phyloP scores from a whole-genome alignment of 164 flowering plant species.

The Buxus sempervirens region DNA sequence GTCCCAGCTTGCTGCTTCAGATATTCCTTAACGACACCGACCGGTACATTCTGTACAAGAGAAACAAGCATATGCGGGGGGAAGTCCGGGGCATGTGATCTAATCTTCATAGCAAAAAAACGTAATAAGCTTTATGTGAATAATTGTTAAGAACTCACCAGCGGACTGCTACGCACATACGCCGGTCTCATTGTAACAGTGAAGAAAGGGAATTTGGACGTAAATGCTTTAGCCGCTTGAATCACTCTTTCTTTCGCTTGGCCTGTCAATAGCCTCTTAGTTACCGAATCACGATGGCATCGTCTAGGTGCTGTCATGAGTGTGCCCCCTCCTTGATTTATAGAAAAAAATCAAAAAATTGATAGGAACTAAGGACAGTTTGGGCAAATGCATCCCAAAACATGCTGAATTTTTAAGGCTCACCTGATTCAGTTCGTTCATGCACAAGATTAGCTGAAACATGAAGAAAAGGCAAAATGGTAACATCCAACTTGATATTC shows the following conservation, averaged over 20 bases:
- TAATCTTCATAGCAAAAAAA: no score
- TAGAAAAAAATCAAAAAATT: neutral
- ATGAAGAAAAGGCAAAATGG: no score
- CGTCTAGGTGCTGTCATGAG: neutral
- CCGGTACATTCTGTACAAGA: constrained; percentile 14
- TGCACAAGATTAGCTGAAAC: no score
- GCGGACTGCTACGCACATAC: neutral
- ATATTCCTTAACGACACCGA: neutral
- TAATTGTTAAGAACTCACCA: neutral
- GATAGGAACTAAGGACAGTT: no score
- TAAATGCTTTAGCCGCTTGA: neutral
- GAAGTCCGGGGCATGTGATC: no score
- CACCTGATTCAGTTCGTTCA: no score
- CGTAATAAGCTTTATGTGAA: no score
- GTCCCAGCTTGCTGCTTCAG: neutral
- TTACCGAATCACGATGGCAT: neutral
- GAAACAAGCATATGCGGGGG: no score
- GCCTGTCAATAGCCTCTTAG: neutral
- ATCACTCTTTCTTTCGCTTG: neutral
- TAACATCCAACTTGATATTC: no score
- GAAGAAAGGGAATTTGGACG: neutral
- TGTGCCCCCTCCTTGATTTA: neutral
- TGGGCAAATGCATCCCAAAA: no score
- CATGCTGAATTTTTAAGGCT: no score
- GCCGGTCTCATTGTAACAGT: neutral